Conservation (phyloP, 1,284 basidiomycete genomes). For the Boletus sp. region DNA sequence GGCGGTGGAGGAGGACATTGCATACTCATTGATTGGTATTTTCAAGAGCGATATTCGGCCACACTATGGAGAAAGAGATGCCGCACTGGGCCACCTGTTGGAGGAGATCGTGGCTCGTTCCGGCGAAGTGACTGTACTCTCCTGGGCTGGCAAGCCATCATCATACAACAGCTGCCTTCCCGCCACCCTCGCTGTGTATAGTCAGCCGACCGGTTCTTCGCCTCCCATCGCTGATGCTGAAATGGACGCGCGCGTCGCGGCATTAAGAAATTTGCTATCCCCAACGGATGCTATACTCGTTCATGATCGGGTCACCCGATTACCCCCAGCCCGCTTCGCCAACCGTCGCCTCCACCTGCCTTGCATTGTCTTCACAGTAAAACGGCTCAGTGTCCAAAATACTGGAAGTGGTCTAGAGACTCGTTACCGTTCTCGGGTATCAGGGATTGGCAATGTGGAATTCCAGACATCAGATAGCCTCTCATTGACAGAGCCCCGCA, state of each 20-base stretch:
- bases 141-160: too few species aligned
- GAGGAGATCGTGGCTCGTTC: not conserved
- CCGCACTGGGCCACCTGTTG: not conserved
- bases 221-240: not conserved
- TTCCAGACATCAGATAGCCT: not conserved
- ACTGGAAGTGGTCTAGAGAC: not conserved
- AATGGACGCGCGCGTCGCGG: not conserved
- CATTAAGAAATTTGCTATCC: not conserved
- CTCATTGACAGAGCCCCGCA: not conserved
- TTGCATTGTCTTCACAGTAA: not conserved
- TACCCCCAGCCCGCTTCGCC: not conserved
- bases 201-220: not conserved
- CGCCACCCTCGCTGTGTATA: not conserved
- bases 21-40: not conserved
- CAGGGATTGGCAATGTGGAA: not conserved
- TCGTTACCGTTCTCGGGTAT: not conserved
- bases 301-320: not conserved
- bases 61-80: not conserved
- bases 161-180: not conserved
- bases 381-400: not conserved
- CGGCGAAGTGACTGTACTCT: too few species aligned
- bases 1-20: not conserved
- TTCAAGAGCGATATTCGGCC: not conserved
- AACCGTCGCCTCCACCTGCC: not conserved
- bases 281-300: not conserved